Evolutionary conservation across 495 filamentous ascomycete genomes (phyloP).

Genomic region (Hypoxylon rickii): DNA sequence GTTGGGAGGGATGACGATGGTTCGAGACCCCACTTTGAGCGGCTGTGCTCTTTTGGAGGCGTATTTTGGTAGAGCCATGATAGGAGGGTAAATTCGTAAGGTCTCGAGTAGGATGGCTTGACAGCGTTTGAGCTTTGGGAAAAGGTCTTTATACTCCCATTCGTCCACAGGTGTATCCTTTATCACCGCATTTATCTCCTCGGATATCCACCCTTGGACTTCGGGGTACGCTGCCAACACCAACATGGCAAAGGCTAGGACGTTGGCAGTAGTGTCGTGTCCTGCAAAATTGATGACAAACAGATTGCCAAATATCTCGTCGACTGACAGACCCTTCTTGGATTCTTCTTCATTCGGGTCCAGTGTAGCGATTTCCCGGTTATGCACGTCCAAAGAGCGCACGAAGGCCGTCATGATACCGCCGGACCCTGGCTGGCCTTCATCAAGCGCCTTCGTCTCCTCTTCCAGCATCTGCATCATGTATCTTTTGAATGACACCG

Average conservation of each 20-base stretch:
- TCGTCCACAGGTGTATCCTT: conserved; percentile 23
- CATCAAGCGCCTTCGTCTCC: conserved; percentile 3
- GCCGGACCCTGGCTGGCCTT: no score
- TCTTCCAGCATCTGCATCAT: conserved; percentile 32
- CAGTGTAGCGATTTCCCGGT: conserved; percentile 27
- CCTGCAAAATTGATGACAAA: conserved; percentile 61
- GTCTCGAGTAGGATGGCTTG: conserved; percentile 57
- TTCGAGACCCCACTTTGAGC: conserved; percentile 22
- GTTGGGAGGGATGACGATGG: conserved; percentile 22
- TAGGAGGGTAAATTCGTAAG: conserved; percentile 53
- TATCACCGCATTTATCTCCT: conserved; percentile 24
- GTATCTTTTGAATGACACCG: conserved; percentile 27
- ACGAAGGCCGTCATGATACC: conserved; percentile 12
- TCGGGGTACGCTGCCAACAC: conserved; percentile 53
- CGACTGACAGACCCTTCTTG: conserved; percentile 23
- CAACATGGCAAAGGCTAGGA: conserved; percentile 50
- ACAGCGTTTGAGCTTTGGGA: conserved; percentile 47
- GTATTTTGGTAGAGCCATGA: conserved; percentile 46
- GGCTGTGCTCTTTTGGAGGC: conserved; percentile 34
- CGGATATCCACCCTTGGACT: conserved; percentile 47
- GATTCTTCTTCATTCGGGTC: neutral
- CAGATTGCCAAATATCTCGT: conserved; percentile 58
- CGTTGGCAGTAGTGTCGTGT: conserved; percentile 59
- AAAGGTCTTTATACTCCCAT: conserved; percentile 49
- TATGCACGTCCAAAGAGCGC: conserved; percentile 24